Evolutionary conservation across 306 rosid genomes (phyloP).

Genomic region (Lathyrus tuberosus): DNA sequence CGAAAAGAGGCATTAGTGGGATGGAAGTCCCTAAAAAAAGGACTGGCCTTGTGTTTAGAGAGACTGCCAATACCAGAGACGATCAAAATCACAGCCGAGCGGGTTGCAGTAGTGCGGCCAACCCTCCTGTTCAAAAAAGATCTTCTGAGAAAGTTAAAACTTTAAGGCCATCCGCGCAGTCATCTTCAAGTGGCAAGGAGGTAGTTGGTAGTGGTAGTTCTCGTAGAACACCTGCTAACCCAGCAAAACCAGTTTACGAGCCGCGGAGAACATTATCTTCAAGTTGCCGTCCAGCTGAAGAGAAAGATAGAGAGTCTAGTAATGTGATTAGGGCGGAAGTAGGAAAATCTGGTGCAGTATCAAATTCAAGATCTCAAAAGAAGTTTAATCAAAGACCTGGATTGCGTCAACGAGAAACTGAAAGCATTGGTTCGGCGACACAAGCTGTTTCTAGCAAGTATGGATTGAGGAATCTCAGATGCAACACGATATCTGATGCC

Average conservation of each 20-base stretch:
- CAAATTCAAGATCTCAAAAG: conserved; percentile 54
- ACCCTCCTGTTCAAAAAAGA: conserved; percentile 52
- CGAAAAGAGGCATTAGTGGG: conserved; percentile 56
- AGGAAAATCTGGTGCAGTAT: conserved; percentile 52
- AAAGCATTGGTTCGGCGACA: conserved; percentile 46
- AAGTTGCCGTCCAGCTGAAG: conserved; percentile 44
- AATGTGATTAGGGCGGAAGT: conserved; percentile 44
- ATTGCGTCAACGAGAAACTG: conserved; percentile 49
- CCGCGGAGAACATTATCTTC: conserved; percentile 51
- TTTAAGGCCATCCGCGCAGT: conserved; percentile 49
- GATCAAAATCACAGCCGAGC: conserved; percentile 55
- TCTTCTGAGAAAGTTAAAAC: conserved; percentile 57
- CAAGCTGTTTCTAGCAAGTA: conserved; percentile 54
- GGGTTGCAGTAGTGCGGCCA: conserved; percentile 61
- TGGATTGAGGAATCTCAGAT: conserved; percentile 61
- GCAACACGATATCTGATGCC: conserved; percentile 67
- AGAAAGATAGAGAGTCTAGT: conserved; percentile 40
- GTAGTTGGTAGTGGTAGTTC: conserved; percentile 75
- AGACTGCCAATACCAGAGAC: conserved; percentile 57
- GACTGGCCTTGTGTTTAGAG: conserved; percentile 55
- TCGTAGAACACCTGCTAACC: conserved; percentile 49
- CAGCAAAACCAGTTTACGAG: conserved; percentile 50
- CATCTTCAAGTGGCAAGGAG: conserved; percentile 58
- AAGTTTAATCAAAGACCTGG: conserved; percentile 58
- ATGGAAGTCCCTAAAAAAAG: conserved; percentile 61